These are phyloP conservation scores for Steccherinum ochraceum DNA, from an alignment of 768 basidiomycete genomes.

Conservation along the genomic window DNA sequence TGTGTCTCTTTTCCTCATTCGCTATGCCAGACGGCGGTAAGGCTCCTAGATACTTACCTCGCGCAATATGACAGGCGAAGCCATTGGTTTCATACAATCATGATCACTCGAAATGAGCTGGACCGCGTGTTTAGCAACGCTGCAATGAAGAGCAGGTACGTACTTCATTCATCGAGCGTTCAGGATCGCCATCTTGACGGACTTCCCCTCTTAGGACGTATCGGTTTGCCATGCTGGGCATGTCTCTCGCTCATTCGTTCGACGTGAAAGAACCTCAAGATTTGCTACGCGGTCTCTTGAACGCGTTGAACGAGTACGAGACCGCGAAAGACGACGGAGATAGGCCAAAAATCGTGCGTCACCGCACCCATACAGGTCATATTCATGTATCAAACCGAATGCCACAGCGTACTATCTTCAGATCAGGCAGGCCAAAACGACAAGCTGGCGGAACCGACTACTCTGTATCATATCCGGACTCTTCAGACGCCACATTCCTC, in stretches of 20 bases:
- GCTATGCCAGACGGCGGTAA: too few species aligned
- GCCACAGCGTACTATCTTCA: slow-evolving; percentile 48
- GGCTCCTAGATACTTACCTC: neutral
- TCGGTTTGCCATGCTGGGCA: slow-evolving; percentile 79
- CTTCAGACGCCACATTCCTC: slow-evolving; percentile 63
- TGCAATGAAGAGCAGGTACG: slow-evolving; percentile 76
- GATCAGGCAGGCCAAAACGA: slow-evolving; percentile 50
- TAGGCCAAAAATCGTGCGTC: slow-evolving; percentile 64
- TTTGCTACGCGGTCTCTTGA: slow-evolving; percentile 67
- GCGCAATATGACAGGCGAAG: slow-evolving; percentile 44
- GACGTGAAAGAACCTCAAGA: slow-evolving; percentile 80
- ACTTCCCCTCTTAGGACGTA: slow-evolving; percentile 47
- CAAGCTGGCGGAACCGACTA: slow-evolving; percentile 53
- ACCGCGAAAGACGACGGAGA: slow-evolving; percentile 69
- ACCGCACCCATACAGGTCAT: neutral
- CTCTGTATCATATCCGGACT: slow-evolving; percentile 51
- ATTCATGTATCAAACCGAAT: neutral
- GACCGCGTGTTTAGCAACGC: slow-evolving; percentile 68
- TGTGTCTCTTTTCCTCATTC: slow-evolving; percentile 31
- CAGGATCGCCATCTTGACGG: slow-evolving; percentile 2
- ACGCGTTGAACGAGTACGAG: slow-evolving; percentile 72
- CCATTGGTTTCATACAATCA: slow-evolving; percentile 87
- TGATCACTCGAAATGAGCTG: slow-evolving; percentile 68
- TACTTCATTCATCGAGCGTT: slow-evolving; percentile 16
- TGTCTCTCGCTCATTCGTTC: slow-evolving; percentile 78